Percentiles rank a stretch among this genome's conserved stretches.
Evolutionary conservation across 768 basidiomycete genomes (phyloP).

Genomic region (Lentinula sp.): DNA sequence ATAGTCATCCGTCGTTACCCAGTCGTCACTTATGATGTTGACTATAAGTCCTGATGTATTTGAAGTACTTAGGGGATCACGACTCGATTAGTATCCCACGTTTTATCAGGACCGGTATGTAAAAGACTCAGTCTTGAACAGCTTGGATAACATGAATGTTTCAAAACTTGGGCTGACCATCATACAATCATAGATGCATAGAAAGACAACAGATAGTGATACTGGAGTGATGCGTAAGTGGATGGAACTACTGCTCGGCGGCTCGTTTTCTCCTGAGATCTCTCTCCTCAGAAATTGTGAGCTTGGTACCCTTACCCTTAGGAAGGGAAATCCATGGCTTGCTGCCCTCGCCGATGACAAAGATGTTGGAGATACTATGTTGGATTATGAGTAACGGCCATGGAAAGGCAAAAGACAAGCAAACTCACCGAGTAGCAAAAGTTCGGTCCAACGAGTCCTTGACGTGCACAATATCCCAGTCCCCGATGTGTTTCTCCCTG

Average conservation of each 20-base stretch:
- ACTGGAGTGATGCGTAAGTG: neutral
- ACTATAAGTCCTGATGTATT: too few relatives aligned
- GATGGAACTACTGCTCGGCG: slow-evolving; percentile 51
- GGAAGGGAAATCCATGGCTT: slow-evolving; percentile 98
- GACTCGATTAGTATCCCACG: too few relatives aligned
- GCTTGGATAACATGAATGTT: neutral
- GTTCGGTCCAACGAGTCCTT: slow-evolving; percentile 93
- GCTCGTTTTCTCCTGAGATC: slow-evolving; percentile 85
- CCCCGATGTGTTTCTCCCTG: slow-evolving; percentile 95
- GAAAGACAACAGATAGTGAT: neutral
- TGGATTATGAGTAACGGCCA: neutral
- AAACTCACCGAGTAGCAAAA: slow-evolving; percentile 92
- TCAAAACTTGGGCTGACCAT: neutral
- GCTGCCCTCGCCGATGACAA: slow-evolving; percentile 91
- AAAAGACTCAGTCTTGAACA: neutral
- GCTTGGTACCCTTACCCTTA: slow-evolving; percentile 96
- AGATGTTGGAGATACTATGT: slow-evolving; percentile 88
- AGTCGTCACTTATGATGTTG: too few relatives aligned
- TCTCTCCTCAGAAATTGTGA: slow-evolving; percentile 95
- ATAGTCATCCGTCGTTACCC: too few relatives aligned
- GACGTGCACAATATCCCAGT: slow-evolving; percentile 98
- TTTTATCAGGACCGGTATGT: too few relatives aligned
- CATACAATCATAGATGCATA: slow-evolving; percentile 9
- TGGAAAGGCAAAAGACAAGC: neutral
- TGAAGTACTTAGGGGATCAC: too few relatives aligned